Evolutionary conservation across 2,329 filamentous ascomycete genomes (phyloP).

Genomic region (Trichophyton benhamiae): DNA sequence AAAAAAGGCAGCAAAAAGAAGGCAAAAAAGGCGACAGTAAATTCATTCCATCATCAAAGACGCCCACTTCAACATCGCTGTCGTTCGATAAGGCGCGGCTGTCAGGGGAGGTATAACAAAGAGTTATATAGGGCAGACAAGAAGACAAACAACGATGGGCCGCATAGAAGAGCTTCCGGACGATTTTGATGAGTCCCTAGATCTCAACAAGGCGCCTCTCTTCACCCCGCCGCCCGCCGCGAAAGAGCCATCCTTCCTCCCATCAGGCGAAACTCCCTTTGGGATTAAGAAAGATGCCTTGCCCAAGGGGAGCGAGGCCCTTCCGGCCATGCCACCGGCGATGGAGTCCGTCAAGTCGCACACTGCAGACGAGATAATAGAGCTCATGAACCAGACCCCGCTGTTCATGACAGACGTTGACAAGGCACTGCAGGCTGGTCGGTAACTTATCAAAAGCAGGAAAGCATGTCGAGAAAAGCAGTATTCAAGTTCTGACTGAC

Average conservation of each 20-base stretch:
- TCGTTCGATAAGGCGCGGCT: not conserved
- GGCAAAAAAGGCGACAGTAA: no score
- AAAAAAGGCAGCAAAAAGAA: not conserved
- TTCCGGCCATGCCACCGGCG: slow-evolving; percentile 42
- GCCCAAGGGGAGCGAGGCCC: slow-evolving; percentile 21
- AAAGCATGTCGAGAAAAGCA: not conserved
- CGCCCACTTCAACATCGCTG: not conserved
- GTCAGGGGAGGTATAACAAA: not conserved
- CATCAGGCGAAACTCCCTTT: slow-evolving; percentile 26
- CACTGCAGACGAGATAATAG: slow-evolving; percentile 47
- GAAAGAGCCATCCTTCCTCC: slow-evolving; percentile 9
- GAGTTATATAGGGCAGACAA: not conserved
- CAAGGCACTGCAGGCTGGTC: slow-evolving; percentile 44
- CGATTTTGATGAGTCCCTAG: slow-evolving; percentile 37
- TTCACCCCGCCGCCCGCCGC: slow-evolving; percentile 7
- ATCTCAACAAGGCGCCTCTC: slow-evolving; percentile 26
- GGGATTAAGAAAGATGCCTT: slow-evolving; percentile 28
- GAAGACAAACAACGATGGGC: slow-evolving; percentile 34
- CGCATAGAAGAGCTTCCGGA: slow-evolving; percentile 40
- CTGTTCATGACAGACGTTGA: slow-evolving; percentile 92
- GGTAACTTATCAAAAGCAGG: not conserved
- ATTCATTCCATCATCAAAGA: not conserved
- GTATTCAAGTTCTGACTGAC: not conserved
- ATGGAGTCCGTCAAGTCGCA: slow-evolving; percentile 47
- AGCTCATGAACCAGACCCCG: slow-evolving; percentile 58